Percentiles rank a stretch among this genome's conserved stretches.
These are phyloP conservation scores for Tieghemostelium lacteum DNA, from an alignment of 78 protist genomes.

Conservation along the genomic window DNA sequence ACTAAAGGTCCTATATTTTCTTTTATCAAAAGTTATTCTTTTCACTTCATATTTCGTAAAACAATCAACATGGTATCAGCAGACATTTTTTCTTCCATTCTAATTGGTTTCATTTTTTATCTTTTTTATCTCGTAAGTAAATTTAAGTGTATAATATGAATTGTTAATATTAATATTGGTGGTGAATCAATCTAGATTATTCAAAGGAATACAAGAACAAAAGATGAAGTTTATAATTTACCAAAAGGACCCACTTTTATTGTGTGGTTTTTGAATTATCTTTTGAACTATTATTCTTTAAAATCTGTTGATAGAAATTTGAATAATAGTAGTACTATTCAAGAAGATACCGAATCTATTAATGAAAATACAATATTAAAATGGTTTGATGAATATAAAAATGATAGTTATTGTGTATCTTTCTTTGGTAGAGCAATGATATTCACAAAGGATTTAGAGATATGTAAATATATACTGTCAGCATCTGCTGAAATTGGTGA, in stretches of 20 bases:
- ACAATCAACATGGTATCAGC: too few relatives aligned
- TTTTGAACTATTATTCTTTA: constrained; percentile 40
- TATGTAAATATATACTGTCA: neutral
- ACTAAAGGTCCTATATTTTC: too few relatives aligned
- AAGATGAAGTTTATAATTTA: constrained; percentile 30
- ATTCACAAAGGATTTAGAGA: constrained; percentile 10
- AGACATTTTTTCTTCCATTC: too few relatives aligned
- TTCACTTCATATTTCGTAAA: too few relatives aligned
- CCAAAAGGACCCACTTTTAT: constrained; percentile 49
- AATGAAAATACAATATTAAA: constrained; percentile 49
- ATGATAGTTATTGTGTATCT: constrained; percentile 28
- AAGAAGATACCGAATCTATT: neutral
- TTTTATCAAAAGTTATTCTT: too few relatives aligned
- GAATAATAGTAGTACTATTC: neutral
- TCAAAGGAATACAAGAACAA: too few relatives aligned
- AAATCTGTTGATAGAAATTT: neutral
- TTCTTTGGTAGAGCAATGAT: constrained; percentile 72
- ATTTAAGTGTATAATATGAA: too few relatives aligned
- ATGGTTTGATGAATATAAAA: constrained; percentile 40
- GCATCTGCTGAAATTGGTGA: neutral
- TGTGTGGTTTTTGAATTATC: constrained; percentile 40
- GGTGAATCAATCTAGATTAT: too few relatives aligned
- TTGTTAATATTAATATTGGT: too few relatives aligned
- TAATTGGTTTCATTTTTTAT: too few relatives aligned
- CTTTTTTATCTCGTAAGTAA: too few relatives aligned